phyloP scores from a whole-genome alignment of 441 rosid genomes.

The Gossypium trilobum region DNA sequence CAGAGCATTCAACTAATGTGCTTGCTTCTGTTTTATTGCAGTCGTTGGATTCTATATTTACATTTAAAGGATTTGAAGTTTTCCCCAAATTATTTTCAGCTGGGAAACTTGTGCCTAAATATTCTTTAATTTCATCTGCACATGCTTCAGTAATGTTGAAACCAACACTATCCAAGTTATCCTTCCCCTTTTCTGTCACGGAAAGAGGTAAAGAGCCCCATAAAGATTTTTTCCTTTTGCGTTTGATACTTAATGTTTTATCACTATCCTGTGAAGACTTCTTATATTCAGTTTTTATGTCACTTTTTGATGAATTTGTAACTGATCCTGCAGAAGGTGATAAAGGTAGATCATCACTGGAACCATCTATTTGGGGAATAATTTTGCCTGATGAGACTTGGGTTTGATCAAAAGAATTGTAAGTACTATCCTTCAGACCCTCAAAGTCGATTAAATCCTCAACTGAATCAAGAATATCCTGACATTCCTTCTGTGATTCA shows the following conservation, averaged over 20 bases:
- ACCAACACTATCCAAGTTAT: slow-evolving; percentile 26
- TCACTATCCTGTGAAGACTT: slow-evolving; percentile 24
- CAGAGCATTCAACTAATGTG: slow-evolving; percentile 42
- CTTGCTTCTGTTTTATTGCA: slow-evolving; percentile 26
- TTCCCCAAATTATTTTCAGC: slow-evolving; percentile 28
- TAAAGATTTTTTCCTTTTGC: slow-evolving; percentile 32
- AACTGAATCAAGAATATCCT: slow-evolving; percentile 90
- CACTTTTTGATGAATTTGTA: slow-evolving; percentile 33
- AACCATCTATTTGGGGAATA: slow-evolving; percentile 41
- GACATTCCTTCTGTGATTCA: slow-evolving; percentile 89
- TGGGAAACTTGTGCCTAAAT: slow-evolving; percentile 15
- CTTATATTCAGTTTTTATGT: slow-evolving; percentile 34
- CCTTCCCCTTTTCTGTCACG: slow-evolving; percentile 24
- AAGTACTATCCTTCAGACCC: slow-evolving; percentile 34
- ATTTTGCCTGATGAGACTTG: slow-evolving; percentile 33
- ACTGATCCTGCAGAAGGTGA: slow-evolving; percentile 29
- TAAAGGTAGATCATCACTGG: slow-evolving; percentile 33
- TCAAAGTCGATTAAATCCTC: slow-evolving; percentile 41
- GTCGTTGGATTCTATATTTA: slow-evolving; percentile 25
- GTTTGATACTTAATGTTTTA: slow-evolving; percentile 25
- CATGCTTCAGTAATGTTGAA: slow-evolving; percentile 23
- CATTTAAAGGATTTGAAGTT: slow-evolving; percentile 21
- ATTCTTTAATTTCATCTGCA: slow-evolving; percentile 28
- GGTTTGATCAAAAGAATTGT: slow-evolving; percentile 23
- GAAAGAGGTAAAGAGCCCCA: slow-evolving; percentile 74